Percentiles rank a stretch among this genome's conserved stretches.
Evolutionary conservation across 2,329 filamentous ascomycete species (phyloP).

Genomic region (Exophiala dermatitidis): DNA sequence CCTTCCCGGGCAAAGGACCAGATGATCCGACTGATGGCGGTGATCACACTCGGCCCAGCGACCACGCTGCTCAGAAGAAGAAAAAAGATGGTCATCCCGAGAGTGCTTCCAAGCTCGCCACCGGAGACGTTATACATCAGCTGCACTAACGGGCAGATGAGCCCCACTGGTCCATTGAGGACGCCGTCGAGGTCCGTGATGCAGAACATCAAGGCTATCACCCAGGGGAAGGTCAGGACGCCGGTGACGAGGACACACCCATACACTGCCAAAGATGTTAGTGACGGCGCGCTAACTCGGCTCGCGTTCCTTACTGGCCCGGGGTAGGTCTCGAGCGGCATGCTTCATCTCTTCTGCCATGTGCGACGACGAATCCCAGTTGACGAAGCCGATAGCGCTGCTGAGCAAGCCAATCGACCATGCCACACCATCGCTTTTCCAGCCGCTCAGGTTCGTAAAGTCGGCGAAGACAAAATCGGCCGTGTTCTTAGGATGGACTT

Average conservation of each 20-base stretch:
- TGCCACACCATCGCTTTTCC: constrained; percentile 42
- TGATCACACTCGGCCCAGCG: not conserved
- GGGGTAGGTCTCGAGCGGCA: too few species aligned
- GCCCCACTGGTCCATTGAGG: constrained; percentile 34
- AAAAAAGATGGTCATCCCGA: constrained; percentile 38
- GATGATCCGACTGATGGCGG: not conserved
- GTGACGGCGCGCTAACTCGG: too few species aligned
- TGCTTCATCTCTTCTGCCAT: constrained; percentile 42
- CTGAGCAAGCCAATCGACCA: constrained; percentile 48
- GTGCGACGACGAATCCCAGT: constrained; percentile 44
- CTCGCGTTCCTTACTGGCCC: too few species aligned
- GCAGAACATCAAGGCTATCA: constrained; percentile 25
- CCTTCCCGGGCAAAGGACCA: constrained; percentile 42
- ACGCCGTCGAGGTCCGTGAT: constrained; percentile 28
- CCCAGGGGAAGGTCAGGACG: constrained; percentile 20
- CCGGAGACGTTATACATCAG: constrained; percentile 41
- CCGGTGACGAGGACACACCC: constrained; percentile 22
- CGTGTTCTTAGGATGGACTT: not conserved
- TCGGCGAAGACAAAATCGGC: constrained; percentile 50
- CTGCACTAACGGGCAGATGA: constrained; percentile 40
- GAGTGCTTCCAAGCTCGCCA: constrained; percentile 37
- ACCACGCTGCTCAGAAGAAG: constrained; percentile 43
- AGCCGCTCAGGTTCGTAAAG: constrained; percentile 45
- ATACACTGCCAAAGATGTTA: too few species aligned
- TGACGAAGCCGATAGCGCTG: constrained; percentile 30